A percentile compares a stretch with the other conserved stretches of the same genome.
These are phyloP conservation scores for Neonectria sp. DNA, from an alignment of 2,329 filamentous ascomycete species.

Conservation along the genomic window DNA sequence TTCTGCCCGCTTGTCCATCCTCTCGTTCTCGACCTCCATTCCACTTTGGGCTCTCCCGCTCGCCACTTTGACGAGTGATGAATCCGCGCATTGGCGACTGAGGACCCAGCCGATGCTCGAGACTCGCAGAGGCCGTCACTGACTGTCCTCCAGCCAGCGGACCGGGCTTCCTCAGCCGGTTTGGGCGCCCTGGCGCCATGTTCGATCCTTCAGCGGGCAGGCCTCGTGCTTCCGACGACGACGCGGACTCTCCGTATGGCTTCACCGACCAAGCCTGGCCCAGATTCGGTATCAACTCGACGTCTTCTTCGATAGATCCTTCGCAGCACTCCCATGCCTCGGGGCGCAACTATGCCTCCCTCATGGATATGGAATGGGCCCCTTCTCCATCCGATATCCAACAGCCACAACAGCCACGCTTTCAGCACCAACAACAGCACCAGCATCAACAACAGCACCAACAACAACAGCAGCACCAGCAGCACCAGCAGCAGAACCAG, in stretches of 20 bases:
- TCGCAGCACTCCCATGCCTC: slow-evolving; percentile 46
- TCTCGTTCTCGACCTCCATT: slow-evolving; percentile 52
- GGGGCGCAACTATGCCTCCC: slow-evolving; percentile 46
- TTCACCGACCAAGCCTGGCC: slow-evolving; percentile 53
- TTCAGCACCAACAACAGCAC: slow-evolving; percentile 27
- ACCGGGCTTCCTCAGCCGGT: slow-evolving; percentile 52
- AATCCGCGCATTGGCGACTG: slow-evolving; percentile 54
- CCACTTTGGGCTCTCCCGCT: slow-evolving; percentile 51
- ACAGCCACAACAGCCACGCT: slow-evolving; percentile 45
- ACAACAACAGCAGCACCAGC: neutral
- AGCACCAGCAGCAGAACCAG: neutral
- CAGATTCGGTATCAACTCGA: slow-evolving; percentile 49
- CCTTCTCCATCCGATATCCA: slow-evolving; percentile 50
- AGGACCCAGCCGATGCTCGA: slow-evolving; percentile 55
- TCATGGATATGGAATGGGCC: slow-evolving; percentile 58
- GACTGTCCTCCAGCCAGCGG: slow-evolving; percentile 53
- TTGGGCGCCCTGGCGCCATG: slow-evolving; percentile 55
- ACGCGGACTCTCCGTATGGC: slow-evolving; percentile 48
- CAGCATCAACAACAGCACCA: slow-evolving; percentile 29
- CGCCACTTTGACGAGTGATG: slow-evolving; percentile 55
- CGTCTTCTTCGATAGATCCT: slow-evolving; percentile 41
- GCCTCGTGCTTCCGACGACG: slow-evolving; percentile 50
- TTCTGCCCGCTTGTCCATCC: slow-evolving; percentile 51
- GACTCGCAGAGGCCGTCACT: slow-evolving; percentile 57
- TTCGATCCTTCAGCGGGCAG: slow-evolving; percentile 54